Conservation (phyloP, 1,284 basidiomycete genomes). For the Puccinia hordei region DNA sequence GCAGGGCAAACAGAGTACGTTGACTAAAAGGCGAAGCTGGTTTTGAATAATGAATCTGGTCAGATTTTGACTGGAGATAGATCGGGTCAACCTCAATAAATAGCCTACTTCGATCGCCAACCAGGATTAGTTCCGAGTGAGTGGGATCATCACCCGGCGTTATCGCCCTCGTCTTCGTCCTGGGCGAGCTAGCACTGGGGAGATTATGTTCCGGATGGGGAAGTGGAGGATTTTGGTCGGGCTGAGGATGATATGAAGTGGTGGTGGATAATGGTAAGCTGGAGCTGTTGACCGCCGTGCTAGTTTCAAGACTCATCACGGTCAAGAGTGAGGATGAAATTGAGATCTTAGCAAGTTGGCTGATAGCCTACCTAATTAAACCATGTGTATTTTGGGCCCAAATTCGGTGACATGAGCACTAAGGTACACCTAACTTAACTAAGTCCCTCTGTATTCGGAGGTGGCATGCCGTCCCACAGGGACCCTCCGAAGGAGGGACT, state of each 20-base stretch:
- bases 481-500: no score
- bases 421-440: no score
- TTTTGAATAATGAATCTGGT: neutral
- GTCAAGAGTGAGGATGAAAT: constrained; percentile 8
- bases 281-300: neutral
- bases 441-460: no score
- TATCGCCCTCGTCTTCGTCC: neutral
- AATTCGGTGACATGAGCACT: no score
- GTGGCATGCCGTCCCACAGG: no score
- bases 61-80: neutral
- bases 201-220: neutral
- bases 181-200: neutral
- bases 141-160: neutral
- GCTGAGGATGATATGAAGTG: neutral
- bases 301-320: neutral
- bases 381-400: no score
- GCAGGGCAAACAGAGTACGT: constrained; percentile 54
- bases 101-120: constrained; percentile 23
- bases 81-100: neutral
- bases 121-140: neutral
- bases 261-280: neutral
- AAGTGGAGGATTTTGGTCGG: neutral
- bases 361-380: no score
- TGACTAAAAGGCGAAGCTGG: constrained; percentile 53
- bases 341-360: no score